Base-by-base conservation (phyloP, 306 rosid genomes). In the Aeschynomene evenia region DNA sequence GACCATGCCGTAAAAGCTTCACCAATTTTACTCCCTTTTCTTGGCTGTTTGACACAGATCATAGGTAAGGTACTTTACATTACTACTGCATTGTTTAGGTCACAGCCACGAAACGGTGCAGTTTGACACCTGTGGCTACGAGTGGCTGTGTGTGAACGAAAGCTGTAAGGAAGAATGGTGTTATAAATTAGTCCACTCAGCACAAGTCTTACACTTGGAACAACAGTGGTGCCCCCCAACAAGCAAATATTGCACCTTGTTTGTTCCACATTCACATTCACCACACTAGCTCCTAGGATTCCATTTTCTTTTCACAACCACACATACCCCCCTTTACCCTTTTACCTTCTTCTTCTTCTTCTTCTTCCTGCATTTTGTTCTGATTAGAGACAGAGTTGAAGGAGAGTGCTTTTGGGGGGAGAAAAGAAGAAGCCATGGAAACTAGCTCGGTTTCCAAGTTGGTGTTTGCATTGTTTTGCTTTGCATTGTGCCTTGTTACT, bases 361-460 rank as follows among this genome's bases (percentile, higher is more conserved):
- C 20, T 19, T 43, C 12, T 62, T 24, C 9, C 66, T 50, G 71
- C 74, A 79, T 64, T 66, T 12, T 2, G 10, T 9, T 7, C 9
- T 7, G 37, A 2, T 5, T 28, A 28, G 4, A 28, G 31, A 28
- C 40, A 36, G 9, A 36, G 40, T 9, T 39, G 11, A 10, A 3
- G 15, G 48, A 12, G 48, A 10, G 22, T 12, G 24, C 22, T 60
- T 26, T n/a, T n/a, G n/a, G n/a, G n/a, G 45, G 34, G 26, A 18
- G 61, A 77, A 48, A n/a, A n/a, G n/a, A n/a, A n/a, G n/a, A n/a
- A n/a, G n/a, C n/a, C 18, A 87, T 91, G 99, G 87, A 76, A 81
- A 67, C 74, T 59, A 87, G 22, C 79, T 79, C 79, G 53, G 82
- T 84, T 86, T 81, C 85, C 72, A 91, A 79, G 81, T 49, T 79